Evolutionary conservation across 805 yeast species (phyloP), one percentile per base, ranked within the genome.

Genomic region (Starmera quercuum): DNA sequence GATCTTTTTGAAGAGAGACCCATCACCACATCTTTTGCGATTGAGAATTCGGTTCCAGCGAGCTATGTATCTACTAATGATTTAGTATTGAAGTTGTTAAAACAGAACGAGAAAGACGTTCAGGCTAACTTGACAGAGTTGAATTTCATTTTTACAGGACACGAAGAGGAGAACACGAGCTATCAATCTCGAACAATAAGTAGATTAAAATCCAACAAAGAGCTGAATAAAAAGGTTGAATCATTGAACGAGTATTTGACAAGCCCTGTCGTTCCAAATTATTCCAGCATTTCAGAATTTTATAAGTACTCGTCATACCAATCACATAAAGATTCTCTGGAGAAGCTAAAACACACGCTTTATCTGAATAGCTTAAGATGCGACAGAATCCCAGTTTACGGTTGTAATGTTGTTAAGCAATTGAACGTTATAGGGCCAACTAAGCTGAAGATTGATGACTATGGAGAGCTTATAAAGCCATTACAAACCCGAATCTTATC

Each of bases 1-100:
- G 97, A 92, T 61, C 61, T 92, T 39, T 94, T 92, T 60, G 98
- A 92, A 55, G 96, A 88, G 6, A 68, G 98, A 38, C 97, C 97
- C 1, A 84, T 92, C 44, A 72, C 84, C 26, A 92, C 98, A 0
- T 88, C 97, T 2, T 79, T 85, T 53, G 83, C 90, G 0, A 64
- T 87, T 65, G 74, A 75, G 3, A 65, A 66, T 30, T 73, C 86
- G 1, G 86, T 83, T 5, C 61, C 71, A 3, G 59, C 75, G 2
- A 53, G 62, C 6, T 84, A 64, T 49, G 56, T 56, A 17, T 43
- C 55, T 11, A 59, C 62, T 20, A 75, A 72, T 34, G 40, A 61
- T 27, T 39, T 64, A 28, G 54, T 73, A 20, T 50, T 59, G 32
- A 62, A 54, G 30, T 44, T 54, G 24, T 21, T 64, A 36, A 57